Evolutionary conservation across 2,329 filamentous ascomycete genomes (phyloP), one percentile per base, ranked within the genome.

Genomic region (Fusarium coicis): DNA sequence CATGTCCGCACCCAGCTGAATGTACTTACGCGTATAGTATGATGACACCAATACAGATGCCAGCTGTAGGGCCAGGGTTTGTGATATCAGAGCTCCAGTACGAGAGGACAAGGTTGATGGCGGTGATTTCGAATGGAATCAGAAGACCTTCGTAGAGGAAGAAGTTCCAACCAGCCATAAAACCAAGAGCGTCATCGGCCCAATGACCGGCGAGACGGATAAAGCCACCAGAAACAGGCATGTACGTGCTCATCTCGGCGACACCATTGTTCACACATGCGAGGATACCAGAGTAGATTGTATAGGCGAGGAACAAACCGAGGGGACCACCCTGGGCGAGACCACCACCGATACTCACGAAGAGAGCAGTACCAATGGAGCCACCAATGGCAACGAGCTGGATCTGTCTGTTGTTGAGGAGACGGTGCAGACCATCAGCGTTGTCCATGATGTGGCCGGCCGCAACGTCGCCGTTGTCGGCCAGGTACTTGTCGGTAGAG

Each of bases 51-150:
- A 85, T 83, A 69, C 90, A 91, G 49, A 92, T 87, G 84, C 84
- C 74, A 80, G 93, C 90, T 26, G 90, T 92, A 79, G 93, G 93
- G 49, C 89, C 88, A 15, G 92, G 91, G 69, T 91, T 87, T 68
- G 93, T 80, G 63, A 78, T 83, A 79, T 86, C 75, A 5, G 68
- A 62, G 55, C 78, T 79, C 82, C 82, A 83, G 60, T 78, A 83
- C 34, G 81, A 81, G 26, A 87, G 82, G 42, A 87, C 82, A 21
- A 84, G 74, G 61, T 83, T 84, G 26, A 84, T 76, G 21, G 83
- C 83, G 12, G 83, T 81, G 54, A 85, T 84, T 73, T 85, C 83
- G 70, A 85, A 85, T 12, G 83, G 83, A 34, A 85, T 84, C 34
- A 84, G 78, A 47, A 84, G 78, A 15, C 83, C 83, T 69, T 84